Conservation (phyloP, 1,139 yeast species). For the Candida sp. region DNA sequence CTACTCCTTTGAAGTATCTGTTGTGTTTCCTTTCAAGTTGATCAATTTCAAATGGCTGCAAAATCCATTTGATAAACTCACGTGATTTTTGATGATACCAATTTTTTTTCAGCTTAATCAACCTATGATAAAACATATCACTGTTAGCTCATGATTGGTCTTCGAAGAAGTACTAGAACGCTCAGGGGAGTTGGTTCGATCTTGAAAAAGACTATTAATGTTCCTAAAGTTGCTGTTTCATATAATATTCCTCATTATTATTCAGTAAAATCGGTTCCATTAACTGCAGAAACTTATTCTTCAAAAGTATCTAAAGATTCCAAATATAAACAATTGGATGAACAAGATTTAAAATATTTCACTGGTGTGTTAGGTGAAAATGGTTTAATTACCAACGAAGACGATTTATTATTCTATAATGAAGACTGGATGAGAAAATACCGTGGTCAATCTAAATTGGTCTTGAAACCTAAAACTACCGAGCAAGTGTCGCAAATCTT, state of each 20-base stretch:
- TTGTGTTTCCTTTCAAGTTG: too few species aligned
- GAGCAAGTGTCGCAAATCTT: constrained; percentile 76
- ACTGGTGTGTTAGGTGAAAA: constrained; percentile 50
- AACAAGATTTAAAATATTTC: constrained; percentile 62
- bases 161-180: neutral
- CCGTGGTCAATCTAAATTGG: constrained; percentile 78
- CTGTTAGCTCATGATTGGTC: neutral
- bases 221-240: neutral
- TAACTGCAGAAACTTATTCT: constrained; percentile 65
- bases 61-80: neutral
- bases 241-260: neutral
- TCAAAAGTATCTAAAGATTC: constrained; percentile 46
- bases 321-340: constrained; percentile 44
- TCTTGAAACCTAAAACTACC: constrained; percentile 80
- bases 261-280: constrained; percentile 40
- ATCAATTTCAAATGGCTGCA: too few species aligned
- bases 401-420: constrained; percentile 71
- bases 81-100: neutral
- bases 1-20: too few species aligned
- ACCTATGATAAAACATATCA: neutral
- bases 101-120: neutral
- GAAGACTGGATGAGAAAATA: constrained; percentile 98
- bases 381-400: constrained; percentile 47
- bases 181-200: neutral
- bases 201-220: neutral